These are phyloP conservation scores for Mariannaea sp. DNA, from an alignment of 2,329 filamentous ascomycete genomes.

Conservation along the genomic window DNA sequence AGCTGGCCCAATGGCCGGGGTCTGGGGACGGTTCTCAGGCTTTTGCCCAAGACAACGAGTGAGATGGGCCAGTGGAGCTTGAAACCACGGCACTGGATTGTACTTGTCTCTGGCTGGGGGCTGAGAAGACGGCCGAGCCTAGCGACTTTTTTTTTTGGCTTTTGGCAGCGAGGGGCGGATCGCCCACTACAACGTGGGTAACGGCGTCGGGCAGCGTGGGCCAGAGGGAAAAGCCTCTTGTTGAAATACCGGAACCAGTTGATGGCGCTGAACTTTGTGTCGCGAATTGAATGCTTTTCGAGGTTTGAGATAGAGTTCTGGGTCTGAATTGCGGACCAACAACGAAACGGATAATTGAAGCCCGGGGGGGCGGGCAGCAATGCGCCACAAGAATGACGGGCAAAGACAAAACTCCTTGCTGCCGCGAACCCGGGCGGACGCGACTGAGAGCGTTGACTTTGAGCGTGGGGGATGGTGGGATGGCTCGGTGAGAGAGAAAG, in stretches of 20 bases:
- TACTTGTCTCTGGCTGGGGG: conserved; percentile 34
- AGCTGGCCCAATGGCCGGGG: conserved; percentile 37
- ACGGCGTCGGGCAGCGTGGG: conserved; percentile 30
- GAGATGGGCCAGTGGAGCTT: conserved; percentile 33
- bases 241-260: conserved; percentile 23
- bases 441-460: conserved; percentile 17
- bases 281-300: conserved; percentile 4
- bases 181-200: conserved; percentile 30
- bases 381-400: conserved; percentile 32
- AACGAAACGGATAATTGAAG: conserved; percentile 26
- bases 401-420: conserved; percentile 29
- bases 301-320: conserved; percentile 2
- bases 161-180: conserved; percentile 20
- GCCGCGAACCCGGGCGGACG: conserved; percentile 23
- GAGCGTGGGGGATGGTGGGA: conserved; percentile 5
- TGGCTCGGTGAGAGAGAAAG: conserved; percentile 8
- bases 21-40: conserved; percentile 35
- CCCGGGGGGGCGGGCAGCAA: conserved; percentile 27
- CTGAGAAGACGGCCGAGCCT: conserved; percentile 33
- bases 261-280: conserved; percentile 18
- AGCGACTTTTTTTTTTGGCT: conserved; percentile 29
- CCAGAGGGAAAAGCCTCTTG: conserved; percentile 23
- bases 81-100: conserved; percentile 44
- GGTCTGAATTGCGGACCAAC: conserved; percentile 11
- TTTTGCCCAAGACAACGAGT: conserved; percentile 33